These are phyloP conservation scores for Kluyveromyces lactis DNA, from an alignment of 805 yeast species.

Conservation along the genomic window DNA sequence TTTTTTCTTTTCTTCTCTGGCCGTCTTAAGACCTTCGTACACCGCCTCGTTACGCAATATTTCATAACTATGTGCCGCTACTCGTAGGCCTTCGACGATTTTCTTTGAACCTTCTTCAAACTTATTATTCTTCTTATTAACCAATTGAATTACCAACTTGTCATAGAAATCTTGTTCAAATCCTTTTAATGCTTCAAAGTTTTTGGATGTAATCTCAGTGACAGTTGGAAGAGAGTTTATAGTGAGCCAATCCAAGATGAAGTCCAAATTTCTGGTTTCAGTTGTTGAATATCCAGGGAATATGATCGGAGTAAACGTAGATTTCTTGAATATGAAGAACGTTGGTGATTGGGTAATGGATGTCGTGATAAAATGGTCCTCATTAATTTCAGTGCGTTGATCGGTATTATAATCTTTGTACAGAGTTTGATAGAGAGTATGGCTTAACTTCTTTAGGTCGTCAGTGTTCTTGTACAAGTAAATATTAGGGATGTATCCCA, in stretches of 20 bases:
- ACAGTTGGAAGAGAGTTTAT: conserved; percentile 43
- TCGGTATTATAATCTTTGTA: conserved; percentile 39
- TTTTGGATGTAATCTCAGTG: conserved; percentile 40
- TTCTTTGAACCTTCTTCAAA: conserved; percentile 17
- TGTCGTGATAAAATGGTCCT: conserved; percentile 40
- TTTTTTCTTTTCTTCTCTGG: conserved; percentile 35
- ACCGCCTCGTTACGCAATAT: conserved; percentile 35
- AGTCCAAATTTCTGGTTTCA: conserved; percentile 45
- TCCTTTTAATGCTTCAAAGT: conserved; percentile 12
- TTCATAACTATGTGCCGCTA: conserved; percentile 42
- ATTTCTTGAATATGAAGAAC: conserved; percentile 50
- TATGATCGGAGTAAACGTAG: conserved; percentile 41
- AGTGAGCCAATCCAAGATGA: conserved; percentile 43
- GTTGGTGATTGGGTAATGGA: conserved; percentile 56
- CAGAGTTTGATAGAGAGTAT: conserved; percentile 26
- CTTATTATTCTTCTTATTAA: conserved; percentile 16
- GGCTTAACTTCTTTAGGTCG: conserved; percentile 36
- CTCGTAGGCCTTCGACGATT: conserved; percentile 16
- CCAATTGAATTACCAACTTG: conserved; percentile 16
- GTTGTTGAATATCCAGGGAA: conserved; percentile 56
- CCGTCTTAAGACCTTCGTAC: conserved; percentile 30
- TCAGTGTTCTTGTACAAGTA: conserved; percentile 47
- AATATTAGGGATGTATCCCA: conserved; percentile 51
- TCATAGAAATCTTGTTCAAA: conserved; percentile 13
- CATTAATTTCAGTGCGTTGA: conserved; percentile 27